Percentiles rank a stretch among this genome's conserved stretches.
Conservation (phyloP, 2,329 filamentous ascomycete genomes). For the Metarhizium brunneum region DNA sequence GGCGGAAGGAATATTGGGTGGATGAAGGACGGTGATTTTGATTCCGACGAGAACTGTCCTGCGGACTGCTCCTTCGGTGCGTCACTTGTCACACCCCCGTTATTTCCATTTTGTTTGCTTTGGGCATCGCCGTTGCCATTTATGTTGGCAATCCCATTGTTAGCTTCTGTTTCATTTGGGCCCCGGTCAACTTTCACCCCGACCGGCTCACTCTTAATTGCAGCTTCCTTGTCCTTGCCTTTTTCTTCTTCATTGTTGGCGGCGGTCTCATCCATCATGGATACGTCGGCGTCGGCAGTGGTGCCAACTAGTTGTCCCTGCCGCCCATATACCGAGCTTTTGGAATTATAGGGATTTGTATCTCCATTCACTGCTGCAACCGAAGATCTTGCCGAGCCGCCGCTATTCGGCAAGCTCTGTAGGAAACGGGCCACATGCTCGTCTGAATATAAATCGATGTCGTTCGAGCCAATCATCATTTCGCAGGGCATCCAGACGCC, state of each 20-base stretch:
- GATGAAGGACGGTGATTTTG: slow-evolving; percentile 42
- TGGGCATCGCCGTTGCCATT: slow-evolving; percentile 7
- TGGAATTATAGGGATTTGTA: background rate
- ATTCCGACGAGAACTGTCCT: slow-evolving; percentile 8
- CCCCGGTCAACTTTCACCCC: background rate
- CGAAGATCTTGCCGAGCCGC: slow-evolving; percentile 5
- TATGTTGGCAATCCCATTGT: background rate
- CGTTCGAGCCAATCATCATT: slow-evolving; percentile 45
- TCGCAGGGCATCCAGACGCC: slow-evolving; percentile 57
- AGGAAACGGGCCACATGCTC: slow-evolving; percentile 31
- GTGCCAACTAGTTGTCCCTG: background rate
- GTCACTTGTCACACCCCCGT: slow-evolving; percentile 20
- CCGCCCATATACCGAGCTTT: background rate
- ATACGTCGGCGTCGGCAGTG: slow-evolving; percentile 11
- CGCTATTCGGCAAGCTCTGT: slow-evolving; percentile 17
- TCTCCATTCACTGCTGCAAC: slow-evolving; percentile 15
- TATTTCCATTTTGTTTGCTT: slow-evolving; percentile 9
- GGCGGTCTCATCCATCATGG: slow-evolving; percentile 11
- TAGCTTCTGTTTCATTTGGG: background rate
- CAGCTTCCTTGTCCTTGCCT: background rate
- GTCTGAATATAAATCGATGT: slow-evolving; percentile 45
- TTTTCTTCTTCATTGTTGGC: slow-evolving; percentile 1
- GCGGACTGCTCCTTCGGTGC: background rate
- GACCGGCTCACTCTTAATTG: slow-evolving; percentile 1
- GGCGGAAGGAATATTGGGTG: slow-evolving; percentile 69